Conservation (phyloP, 352 stramenopile genomes). For the Peronosclerospora sorghi region DNA sequence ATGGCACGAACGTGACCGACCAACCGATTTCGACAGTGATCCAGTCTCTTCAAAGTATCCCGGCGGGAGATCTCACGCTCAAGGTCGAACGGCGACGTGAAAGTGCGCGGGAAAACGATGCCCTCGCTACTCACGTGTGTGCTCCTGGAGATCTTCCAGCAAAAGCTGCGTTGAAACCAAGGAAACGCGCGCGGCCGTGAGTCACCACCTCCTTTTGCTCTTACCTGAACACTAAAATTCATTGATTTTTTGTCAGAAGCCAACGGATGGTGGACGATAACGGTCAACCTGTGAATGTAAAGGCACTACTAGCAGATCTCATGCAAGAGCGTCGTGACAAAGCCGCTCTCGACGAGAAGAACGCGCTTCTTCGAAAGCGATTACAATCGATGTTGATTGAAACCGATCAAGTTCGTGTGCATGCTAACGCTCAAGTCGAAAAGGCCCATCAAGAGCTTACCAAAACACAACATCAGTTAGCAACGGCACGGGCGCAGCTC, state of each 20-base stretch:
- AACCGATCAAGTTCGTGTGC: slow-evolving; percentile 55
- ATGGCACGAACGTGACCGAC: slow-evolving; percentile 36
- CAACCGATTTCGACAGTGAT: slow-evolving; percentile 46
- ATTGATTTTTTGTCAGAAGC: slow-evolving; percentile 3
- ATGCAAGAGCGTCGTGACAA: slow-evolving; percentile 47
- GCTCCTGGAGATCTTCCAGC: no score
- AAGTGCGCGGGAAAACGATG: neutral
- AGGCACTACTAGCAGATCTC: slow-evolving; percentile 40
- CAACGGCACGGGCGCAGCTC: slow-evolving; percentile 33
- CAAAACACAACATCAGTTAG: slow-evolving; percentile 34
- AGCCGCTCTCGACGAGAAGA: slow-evolving; percentile 49
- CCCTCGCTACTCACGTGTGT: no score
- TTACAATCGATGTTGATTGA: slow-evolving; percentile 75
- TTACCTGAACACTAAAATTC: no score
- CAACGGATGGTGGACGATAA: slow-evolving; percentile 15
- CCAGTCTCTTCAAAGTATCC: slow-evolving; percentile 43
- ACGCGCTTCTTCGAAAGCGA: slow-evolving; percentile 45
- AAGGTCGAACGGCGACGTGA: slow-evolving; percentile 30
- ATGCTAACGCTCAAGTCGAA: slow-evolving; percentile 35
- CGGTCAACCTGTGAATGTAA: slow-evolving; percentile 29
- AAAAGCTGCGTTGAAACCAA: slow-evolving; percentile 12
- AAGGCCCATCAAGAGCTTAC: slow-evolving; percentile 33
- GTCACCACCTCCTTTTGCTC: slow-evolving; percentile 8
- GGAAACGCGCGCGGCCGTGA: slow-evolving; percentile 39
- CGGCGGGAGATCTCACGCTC: slow-evolving; percentile 40